These are phyloP conservation scores for Phytophthora pisi DNA, from an alignment of 352 stramenopile species.

Conservation along the genomic window DNA sequence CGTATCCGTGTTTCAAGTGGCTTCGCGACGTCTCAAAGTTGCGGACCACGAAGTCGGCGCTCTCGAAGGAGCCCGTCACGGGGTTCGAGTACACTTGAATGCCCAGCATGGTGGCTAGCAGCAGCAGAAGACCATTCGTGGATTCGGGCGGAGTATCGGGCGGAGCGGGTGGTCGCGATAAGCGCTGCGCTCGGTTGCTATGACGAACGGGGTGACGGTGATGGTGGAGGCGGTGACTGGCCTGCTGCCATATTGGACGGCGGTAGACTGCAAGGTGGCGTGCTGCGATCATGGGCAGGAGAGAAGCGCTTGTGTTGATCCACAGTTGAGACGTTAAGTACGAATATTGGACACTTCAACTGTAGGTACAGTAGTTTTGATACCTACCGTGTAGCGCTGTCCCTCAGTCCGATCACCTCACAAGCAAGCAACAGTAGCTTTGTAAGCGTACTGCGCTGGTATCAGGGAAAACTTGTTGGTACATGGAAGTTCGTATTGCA, in stretches of 20 bases:
- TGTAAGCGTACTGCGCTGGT: too few relatives aligned
- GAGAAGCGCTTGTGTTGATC: neutral
- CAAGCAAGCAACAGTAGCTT: too few relatives aligned
- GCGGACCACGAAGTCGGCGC: neutral
- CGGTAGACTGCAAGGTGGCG: neutral
- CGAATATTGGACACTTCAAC: too few relatives aligned
- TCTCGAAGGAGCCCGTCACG: conserved; percentile 1
- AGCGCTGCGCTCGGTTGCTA: neutral
- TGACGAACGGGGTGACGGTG: conserved; percentile 4
- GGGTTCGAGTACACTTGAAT: neutral
- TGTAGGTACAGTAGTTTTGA: too few relatives aligned
- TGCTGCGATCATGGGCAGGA: conserved; percentile 8
- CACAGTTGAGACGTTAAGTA: neutral
- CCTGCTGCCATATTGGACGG: conserved; percentile 10
- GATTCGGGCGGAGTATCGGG: conserved; percentile 3
- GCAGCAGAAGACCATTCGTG: conserved; percentile 1
- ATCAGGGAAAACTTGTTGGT: too few relatives aligned
- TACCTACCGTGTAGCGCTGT: too few relatives aligned
- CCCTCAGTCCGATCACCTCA: too few relatives aligned
- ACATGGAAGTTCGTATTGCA: too few relatives aligned
- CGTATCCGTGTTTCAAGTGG: neutral
- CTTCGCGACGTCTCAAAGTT: neutral
- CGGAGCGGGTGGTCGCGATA: neutral
- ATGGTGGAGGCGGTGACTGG: conserved; percentile 3
- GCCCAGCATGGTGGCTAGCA: neutral